These are phyloP conservation scores for Triangularia setosa DNA, from an alignment of 2,329 filamentous ascomycete genomes.

Conservation along the genomic window DNA sequence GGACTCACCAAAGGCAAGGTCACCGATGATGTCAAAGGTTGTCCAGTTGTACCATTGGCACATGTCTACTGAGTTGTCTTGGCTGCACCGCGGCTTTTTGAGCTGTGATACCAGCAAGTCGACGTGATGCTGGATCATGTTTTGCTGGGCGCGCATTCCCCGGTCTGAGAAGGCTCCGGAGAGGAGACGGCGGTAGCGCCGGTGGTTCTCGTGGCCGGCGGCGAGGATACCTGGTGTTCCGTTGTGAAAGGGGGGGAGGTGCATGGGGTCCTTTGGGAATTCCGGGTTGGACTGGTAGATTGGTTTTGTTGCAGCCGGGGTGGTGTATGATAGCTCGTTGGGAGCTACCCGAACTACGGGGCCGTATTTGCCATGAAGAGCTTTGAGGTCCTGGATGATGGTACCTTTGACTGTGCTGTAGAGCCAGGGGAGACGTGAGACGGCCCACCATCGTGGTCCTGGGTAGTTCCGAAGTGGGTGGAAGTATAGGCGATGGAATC, in stretches of 20 bases:
- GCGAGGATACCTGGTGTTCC: conserved; percentile 26
- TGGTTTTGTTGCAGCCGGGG: conserved; percentile 6
- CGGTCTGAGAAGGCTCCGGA: conserved; percentile 37
- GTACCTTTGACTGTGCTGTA: conserved; percentile 71
- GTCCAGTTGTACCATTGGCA: conserved; percentile 33
- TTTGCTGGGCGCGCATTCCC: conserved; percentile 37
- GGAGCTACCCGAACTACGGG: conserved; percentile 54
- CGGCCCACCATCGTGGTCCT: conserved; percentile 56
- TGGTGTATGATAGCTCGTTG: conserved; percentile 64
- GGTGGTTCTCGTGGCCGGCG: conserved; percentile 32
- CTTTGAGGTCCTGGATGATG: conserved; percentile 66
- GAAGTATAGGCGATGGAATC: conserved; percentile 55
- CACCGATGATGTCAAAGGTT: conserved; percentile 29
- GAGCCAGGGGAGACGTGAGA: conserved; percentile 58
- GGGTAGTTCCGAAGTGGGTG: conserved; percentile 62
- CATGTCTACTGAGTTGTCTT: conserved; percentile 20
- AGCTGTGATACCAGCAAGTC: conserved; percentile 32
- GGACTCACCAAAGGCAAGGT: conserved; percentile 22
- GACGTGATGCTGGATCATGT: conserved; percentile 35
- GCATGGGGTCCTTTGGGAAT: conserved; percentile 30
- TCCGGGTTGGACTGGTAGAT: conserved; percentile 4
- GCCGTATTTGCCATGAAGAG: conserved; percentile 57
- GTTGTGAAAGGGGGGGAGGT: conserved; percentile 17
- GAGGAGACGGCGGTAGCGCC: conserved; percentile 32
- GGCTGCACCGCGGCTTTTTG: not conserved